These are phyloP conservation scores for Serendipita vermifera DNA, from an alignment of 768 basidiomycete genomes.

Conservation along the genomic window DNA sequence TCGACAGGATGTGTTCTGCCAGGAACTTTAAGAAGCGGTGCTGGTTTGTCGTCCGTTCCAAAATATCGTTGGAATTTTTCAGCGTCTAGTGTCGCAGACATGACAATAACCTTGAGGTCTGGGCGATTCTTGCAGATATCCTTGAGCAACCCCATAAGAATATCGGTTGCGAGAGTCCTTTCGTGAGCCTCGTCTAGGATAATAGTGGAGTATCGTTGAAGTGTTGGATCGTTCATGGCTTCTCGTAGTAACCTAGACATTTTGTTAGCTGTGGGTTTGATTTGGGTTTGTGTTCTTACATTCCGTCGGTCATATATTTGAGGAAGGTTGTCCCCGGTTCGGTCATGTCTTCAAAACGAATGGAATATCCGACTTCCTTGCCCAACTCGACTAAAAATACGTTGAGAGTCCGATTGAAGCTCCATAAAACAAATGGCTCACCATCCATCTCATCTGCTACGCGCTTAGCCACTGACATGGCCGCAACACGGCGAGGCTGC, in stretches of 20 bases:
- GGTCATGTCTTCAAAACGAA: conserved; percentile 97
- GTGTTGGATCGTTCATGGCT: conserved; percentile 90
- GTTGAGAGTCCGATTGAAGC: background rate
- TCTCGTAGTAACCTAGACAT: conserved; percentile 55
- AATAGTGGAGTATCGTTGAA: conserved; percentile 88
- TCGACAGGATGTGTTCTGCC: conserved; percentile 93
- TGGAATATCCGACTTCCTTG: conserved; percentile 92
- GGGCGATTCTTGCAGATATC: conserved; percentile 59
- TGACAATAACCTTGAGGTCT: conserved; percentile 94
- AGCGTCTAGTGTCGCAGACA: conserved; percentile 96
- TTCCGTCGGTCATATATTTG: conserved; percentile 99
- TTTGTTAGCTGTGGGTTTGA: background rate
- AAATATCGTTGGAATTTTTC: conserved; percentile 97
- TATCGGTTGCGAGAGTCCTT: conserved; percentile 93
- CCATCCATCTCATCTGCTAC: conserved; percentile 99
- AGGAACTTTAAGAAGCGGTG: conserved; percentile 81
- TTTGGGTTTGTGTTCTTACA: conserved; percentile 28
- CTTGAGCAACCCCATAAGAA: conserved; percentile 95
- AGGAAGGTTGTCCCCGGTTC: conserved; percentile 82
- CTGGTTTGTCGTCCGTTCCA: conserved; percentile 31
- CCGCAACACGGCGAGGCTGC: conserved; percentile 90
- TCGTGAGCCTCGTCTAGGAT: conserved; percentile 99
- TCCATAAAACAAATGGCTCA: conserved; percentile 26
- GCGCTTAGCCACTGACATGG: conserved; percentile 96
- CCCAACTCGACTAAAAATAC: conserved; percentile 56